phyloP scores from a whole-genome alignment of 495 filamentous ascomycete species.

The Tuber brumale region DNA sequence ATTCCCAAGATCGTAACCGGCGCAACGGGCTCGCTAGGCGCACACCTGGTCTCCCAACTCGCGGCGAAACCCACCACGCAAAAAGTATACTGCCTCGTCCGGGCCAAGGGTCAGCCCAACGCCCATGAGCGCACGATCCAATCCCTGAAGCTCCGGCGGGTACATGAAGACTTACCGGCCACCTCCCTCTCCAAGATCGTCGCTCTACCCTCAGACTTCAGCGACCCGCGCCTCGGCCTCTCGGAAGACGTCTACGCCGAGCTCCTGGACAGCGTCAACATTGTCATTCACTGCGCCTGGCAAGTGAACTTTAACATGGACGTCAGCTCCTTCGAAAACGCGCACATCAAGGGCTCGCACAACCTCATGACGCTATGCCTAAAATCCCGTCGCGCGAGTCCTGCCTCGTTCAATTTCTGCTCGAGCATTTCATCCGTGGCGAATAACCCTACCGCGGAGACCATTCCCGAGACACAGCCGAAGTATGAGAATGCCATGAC shows the following conservation, averaged over 20 bases:
- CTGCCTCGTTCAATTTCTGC: constrained; percentile 53
- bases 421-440: constrained; percentile 53
- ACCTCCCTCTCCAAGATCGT: constrained; percentile 42
- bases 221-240: constrained; percentile 47
- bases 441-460: constrained; percentile 28
- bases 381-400: constrained; percentile 40
- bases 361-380: constrained; percentile 55
- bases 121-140: constrained; percentile 27
- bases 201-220: constrained; percentile 45
- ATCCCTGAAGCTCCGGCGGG: constrained; percentile 20
- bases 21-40: constrained; percentile 55
- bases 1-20: constrained; percentile 53
- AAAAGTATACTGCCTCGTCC: constrained; percentile 52
- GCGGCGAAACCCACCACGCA: constrained; percentile 46
- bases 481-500: constrained; percentile 47
- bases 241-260: constrained; percentile 38
- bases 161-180: constrained; percentile 17
- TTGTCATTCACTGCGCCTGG: constrained; percentile 63
- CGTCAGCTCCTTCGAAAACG: constrained; percentile 50
- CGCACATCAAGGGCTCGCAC: constrained; percentile 52
- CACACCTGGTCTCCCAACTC: constrained; percentile 50
- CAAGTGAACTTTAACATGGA: constrained; percentile 63
- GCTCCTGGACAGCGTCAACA: constrained; percentile 46
- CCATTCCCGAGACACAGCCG: constrained; percentile 47
- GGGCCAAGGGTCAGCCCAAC: constrained; percentile 35